A percentile compares a stretch with the other conserved stretches of the same genome.
These are phyloP conservation scores for Udeniomyces megalosporus DNA, from an alignment of 768 basidiomycete genomes.

Conservation along the genomic window DNA sequence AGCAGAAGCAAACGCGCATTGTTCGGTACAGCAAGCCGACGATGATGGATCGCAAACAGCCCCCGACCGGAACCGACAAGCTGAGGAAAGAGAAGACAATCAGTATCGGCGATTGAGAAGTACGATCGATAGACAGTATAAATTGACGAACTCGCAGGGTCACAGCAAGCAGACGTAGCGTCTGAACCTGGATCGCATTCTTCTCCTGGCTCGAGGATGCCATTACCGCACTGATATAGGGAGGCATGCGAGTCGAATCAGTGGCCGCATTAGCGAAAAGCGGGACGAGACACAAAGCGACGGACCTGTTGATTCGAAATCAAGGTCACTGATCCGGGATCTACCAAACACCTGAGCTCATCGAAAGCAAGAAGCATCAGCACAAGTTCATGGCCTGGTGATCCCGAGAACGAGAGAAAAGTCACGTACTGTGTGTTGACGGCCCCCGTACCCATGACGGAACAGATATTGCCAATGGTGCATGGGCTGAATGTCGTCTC, in stretches of 20 bases:
- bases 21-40: slow-evolving; percentile 53
- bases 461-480: slow-evolving; percentile 47
- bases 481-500: slow-evolving; percentile 64
- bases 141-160: slow-evolving; percentile 39
- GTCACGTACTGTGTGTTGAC: slow-evolving; percentile 53
- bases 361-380: too few species aligned
- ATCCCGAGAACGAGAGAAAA: too few species aligned
- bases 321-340: slow-evolving; percentile 35
- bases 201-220: slow-evolving; percentile 42
- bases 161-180: slow-evolving; percentile 48
- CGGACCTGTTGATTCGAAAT: slow-evolving; percentile 24
- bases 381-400: too few species aligned
- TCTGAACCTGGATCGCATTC: slow-evolving; percentile 64
- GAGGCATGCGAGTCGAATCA: neutral
- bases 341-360: too few species aligned
- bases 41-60: slow-evolving; percentile 66
- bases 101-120: neutral
- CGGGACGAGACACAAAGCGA: slow-evolving; percentile 36
- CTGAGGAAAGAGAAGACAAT: slow-evolving; percentile 22
- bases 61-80: slow-evolving; percentile 39
- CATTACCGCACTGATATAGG: slow-evolving; percentile 20
- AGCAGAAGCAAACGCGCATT: slow-evolving; percentile 46
- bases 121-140: neutral
- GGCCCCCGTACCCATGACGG: slow-evolving; percentile 29
- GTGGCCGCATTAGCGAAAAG: slow-evolving; percentile 1